Percentiles rank a stretch among this genome's conserved stretches.
Evolutionary conservation across 2,329 filamentous ascomycete genomes (phyloP).

Genomic region (Ceratocystis smalleyi): DNA sequence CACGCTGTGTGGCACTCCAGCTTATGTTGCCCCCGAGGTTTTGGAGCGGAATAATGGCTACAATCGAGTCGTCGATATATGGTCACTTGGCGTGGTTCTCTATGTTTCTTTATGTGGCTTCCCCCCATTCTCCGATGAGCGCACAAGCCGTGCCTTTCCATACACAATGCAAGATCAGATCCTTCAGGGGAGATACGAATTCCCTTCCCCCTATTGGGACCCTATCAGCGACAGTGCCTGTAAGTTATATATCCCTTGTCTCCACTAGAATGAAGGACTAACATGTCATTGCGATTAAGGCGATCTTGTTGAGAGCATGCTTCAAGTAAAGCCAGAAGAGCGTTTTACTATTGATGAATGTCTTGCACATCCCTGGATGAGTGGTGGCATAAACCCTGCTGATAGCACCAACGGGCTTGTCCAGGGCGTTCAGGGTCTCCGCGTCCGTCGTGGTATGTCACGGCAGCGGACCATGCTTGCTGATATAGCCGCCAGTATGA

Average conservation of each 20-base stretch:
- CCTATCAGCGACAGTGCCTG: slow-evolving; percentile 66
- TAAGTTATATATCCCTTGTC: slow-evolving; percentile 25
- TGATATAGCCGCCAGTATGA: neutral
- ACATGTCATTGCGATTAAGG: slow-evolving; percentile 29
- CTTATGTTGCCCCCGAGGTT: slow-evolving; percentile 93
- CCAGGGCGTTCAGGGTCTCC: slow-evolving; percentile 65
- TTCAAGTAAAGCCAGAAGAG: slow-evolving; percentile 70
- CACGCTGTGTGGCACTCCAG: slow-evolving; percentile 89
- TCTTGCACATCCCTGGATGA: slow-evolving; percentile 80
- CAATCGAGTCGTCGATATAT: slow-evolving; percentile 87
- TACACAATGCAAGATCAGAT: slow-evolving; percentile 82
- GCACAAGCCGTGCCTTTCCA: slow-evolving; percentile 63
- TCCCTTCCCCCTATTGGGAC: slow-evolving; percentile 94
- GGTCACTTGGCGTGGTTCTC: slow-evolving; percentile 92
- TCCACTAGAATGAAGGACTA: slow-evolving; percentile 7
- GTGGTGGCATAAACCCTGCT: slow-evolving; percentile 43
- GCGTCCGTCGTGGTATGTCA: slow-evolving; percentile 64
- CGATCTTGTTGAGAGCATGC: slow-evolving; percentile 88
- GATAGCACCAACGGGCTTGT: slow-evolving; percentile 90
- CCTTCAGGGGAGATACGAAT: slow-evolving; percentile 76
- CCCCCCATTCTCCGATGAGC: slow-evolving; percentile 90
- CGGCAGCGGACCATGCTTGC: slow-evolving; percentile 73
- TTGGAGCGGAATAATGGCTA: slow-evolving; percentile 64
- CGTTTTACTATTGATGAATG: slow-evolving; percentile 84
- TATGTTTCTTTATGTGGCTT: slow-evolving; percentile 97